These are phyloP conservation scores for Naematelia aurantialba DNA, from an alignment of 768 basidiomycete genomes.

Conservation along the genomic window DNA sequence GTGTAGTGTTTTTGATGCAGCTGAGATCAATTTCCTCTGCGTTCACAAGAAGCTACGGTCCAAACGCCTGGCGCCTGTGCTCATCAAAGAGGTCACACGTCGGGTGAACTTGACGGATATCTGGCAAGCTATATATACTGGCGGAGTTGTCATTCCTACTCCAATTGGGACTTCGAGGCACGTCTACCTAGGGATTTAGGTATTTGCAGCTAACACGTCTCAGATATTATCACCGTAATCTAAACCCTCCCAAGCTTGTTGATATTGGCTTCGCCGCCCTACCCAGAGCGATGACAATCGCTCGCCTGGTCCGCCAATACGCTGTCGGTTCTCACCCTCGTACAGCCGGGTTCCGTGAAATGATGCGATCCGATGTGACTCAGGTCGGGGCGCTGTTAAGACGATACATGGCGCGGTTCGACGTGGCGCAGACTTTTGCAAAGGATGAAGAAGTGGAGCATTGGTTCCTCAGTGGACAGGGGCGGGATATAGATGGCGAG, in stretches of 20 bases:
- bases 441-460: conserved; percentile 72
- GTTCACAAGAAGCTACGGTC: conserved; percentile 96
- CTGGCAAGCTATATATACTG: conserved; percentile 97
- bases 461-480: conserved; percentile 81
- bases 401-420: conserved; percentile 79
- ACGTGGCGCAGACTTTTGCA: conserved; percentile 69
- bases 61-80: conserved; percentile 87
- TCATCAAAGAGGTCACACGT: conserved; percentile 96
- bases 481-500: conserved; percentile 56
- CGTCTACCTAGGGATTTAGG: conserved; percentile 33
- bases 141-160: conserved; percentile 86
- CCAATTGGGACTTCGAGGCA: conserved; percentile 81
- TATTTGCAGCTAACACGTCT: background rate
- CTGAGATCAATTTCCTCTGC: conserved; percentile 96
- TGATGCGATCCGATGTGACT: conserved; percentile 72
- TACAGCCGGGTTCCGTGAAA: conserved; percentile 70
- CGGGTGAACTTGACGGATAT: conserved; percentile 82
- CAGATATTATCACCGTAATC: conserved; percentile 85
- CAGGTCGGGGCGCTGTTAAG: conserved; percentile 67
- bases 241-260: conserved; percentile 88
- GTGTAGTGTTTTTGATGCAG: conserved; percentile 62
- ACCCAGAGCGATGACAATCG: conserved; percentile 79
- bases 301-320: conserved; percentile 77
- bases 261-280: conserved; percentile 85
- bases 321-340: conserved; percentile 57